These are phyloP conservation scores for Teunomyces atbi DNA, from an alignment of 805 yeast genomes.

Conservation along the genomic window DNA sequence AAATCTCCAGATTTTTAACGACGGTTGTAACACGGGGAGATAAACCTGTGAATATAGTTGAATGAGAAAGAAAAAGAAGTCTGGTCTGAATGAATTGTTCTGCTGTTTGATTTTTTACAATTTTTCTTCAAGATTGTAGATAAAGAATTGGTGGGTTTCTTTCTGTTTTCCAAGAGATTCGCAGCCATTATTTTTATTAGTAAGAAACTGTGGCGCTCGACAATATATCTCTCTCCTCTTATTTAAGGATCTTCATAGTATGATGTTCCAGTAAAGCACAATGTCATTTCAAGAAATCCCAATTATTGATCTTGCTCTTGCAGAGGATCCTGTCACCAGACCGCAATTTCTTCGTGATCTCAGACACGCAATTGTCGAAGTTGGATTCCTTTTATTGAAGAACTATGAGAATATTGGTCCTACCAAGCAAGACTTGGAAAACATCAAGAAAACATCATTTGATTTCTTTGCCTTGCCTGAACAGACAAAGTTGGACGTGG, in stretches of 20 bases:
- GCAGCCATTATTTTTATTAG: not conserved
- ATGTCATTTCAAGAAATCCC: constrained; percentile 44
- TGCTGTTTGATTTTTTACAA: not conserved
- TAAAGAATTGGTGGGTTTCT: too few species aligned
- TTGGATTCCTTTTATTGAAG: constrained; percentile 53
- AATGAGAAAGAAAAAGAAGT: too few species aligned
- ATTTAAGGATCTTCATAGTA: not conserved
- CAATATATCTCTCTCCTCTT: not conserved
- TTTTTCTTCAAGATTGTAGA: not conserved
- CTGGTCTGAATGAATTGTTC: too few species aligned
- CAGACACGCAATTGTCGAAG: constrained; percentile 48
- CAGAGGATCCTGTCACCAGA: constrained; percentile 41
- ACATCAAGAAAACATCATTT: constrained; percentile 38
- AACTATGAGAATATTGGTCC: constrained; percentile 37
- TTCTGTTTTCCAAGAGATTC: not conserved
- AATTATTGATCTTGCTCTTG: constrained; percentile 43
- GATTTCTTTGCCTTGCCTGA: constrained; percentile 48
- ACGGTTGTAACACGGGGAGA: too few species aligned
- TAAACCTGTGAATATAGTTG: too few species aligned
- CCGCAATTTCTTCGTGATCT: constrained; percentile 40
- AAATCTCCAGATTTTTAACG: too few species aligned
- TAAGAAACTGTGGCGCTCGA: constrained; percentile 3
- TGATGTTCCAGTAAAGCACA: not conserved
- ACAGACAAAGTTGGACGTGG: constrained; percentile 44
- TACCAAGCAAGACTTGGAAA: constrained; percentile 31